Percentiles rank a stretch among this genome's conserved stretches.
Evolutionary conservation across 2,329 filamentous ascomycete genomes (phyloP).

Genomic region (Colletotrichum truncatum): DNA sequence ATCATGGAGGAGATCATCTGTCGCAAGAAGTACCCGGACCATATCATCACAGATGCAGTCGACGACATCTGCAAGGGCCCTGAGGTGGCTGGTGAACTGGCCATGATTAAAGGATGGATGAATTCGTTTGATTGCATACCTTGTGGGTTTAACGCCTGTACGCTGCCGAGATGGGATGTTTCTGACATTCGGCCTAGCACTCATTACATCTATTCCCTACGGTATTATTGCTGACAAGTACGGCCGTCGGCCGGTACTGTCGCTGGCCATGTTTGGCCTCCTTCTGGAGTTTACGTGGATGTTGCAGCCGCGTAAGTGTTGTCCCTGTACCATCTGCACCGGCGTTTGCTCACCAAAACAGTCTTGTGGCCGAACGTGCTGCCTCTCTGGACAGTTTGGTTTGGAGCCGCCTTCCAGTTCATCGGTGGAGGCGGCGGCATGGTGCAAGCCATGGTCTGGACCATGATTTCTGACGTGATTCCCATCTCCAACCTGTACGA

Average conservation of each 20-base stretch:
- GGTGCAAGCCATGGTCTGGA: conserved; percentile 54
- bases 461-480: conserved; percentile 53
- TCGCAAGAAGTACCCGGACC: conserved; percentile 53
- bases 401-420: conserved; percentile 44
- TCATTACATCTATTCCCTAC: conserved; percentile 55
- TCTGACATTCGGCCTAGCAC: conserved; percentile 36
- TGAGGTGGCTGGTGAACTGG: conserved; percentile 59
- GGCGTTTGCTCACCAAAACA: conserved; percentile 35
- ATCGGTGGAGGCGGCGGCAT: conserved; percentile 52
- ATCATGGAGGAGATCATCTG: conserved; percentile 65
- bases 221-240: conserved; percentile 57
- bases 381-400: conserved; percentile 50
- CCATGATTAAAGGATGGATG: conserved; percentile 59
- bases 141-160: conserved; percentile 43
- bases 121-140: conserved; percentile 56
- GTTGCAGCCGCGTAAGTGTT: conserved; percentile 42
- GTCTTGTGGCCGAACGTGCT: conserved; percentile 48
- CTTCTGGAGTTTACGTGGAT: conserved; percentile 39
- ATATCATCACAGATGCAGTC: conserved; percentile 40
- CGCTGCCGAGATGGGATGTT: not conserved
- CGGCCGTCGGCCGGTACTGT: conserved; percentile 52
- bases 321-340: not conserved
- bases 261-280: conserved; percentile 44
- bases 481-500: conserved; percentile 40
- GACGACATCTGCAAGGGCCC: conserved; percentile 59